Evolutionary conservation across 257 asterid genomes (phyloP).

Genomic region (Gardenia jasminoides): DNA sequence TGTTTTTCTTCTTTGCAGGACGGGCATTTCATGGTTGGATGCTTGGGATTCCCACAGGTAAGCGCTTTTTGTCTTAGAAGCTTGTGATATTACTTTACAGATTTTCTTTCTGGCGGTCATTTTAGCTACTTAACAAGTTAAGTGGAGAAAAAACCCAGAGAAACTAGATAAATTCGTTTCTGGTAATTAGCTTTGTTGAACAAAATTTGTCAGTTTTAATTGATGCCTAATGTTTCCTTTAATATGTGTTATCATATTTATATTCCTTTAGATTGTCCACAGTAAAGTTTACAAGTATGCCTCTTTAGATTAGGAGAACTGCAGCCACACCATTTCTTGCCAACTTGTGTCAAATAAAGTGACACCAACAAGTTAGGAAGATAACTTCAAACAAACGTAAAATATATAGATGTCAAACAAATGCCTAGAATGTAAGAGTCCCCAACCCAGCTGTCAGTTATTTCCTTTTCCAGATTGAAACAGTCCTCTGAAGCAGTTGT

Average conservation of each 20-base stretch:
- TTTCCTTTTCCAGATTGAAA: neutral
- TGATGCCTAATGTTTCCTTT: neutral
- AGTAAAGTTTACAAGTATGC: neutral
- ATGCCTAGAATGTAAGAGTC: too few relatives aligned
- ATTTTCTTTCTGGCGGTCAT: neutral
- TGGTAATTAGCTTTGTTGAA: neutral
- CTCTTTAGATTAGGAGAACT: neutral
- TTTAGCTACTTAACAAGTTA: neutral
- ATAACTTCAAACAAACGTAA: too few relatives aligned
- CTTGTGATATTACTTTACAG: neutral
- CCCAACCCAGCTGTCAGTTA: neutral
- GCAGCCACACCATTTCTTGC: neutral
- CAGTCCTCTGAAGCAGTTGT: neutral
- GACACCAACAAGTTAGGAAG: neutral
- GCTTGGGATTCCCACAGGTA: constrained; percentile 93
- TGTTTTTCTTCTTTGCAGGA: constrained; percentile 57
- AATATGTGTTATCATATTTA: too few relatives aligned
- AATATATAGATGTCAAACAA: too few relatives aligned
- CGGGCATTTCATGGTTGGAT: constrained; percentile 98
- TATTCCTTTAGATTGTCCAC: neutral
- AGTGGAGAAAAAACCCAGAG: neutral
- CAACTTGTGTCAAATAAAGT: neutral
- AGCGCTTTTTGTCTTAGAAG: constrained; percentile 26
- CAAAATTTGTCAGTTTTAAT: neutral
- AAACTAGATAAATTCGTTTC: too few relatives aligned